Evolutionary conservation across 2,329 filamentous ascomycete genomes (phyloP).

Genomic region (Colletotrichum cuscutae): DNA sequence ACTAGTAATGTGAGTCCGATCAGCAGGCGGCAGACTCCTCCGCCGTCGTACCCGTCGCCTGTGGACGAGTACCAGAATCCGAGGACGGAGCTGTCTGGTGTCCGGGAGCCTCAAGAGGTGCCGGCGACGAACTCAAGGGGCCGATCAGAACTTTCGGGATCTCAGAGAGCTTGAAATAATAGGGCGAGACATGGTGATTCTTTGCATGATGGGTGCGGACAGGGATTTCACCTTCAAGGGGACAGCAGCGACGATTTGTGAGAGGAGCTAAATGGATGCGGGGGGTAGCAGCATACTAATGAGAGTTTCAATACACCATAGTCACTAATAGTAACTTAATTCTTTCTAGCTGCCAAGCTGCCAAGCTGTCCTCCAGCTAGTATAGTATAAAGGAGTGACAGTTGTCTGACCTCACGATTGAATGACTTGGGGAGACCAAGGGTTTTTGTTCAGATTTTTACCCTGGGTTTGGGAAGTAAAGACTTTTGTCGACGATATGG

Average conservation of each 20-base stretch:
- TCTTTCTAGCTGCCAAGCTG: not conserved
- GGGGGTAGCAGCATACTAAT: not conserved
- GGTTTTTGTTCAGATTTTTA: too few species aligned
- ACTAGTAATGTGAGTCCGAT: constrained; percentile 18
- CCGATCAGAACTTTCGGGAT: constrained; percentile 5
- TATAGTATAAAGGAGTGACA: too few species aligned
- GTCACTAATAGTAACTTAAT: not conserved
- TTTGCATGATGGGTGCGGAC: not conserved
- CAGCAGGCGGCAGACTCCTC: constrained; percentile 23
- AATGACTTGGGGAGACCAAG: too few species aligned
- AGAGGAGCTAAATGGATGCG: not conserved
- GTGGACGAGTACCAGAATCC: constrained; percentile 8
- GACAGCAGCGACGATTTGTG: not conserved
- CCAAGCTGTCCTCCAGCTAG: too few species aligned
- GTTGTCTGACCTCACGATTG: too few species aligned
- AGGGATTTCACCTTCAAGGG: not conserved
- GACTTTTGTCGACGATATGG: too few species aligned
- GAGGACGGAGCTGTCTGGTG: constrained; percentile 20
- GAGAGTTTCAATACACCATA: not conserved
- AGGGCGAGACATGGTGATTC: not conserved
- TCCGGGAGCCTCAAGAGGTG: constrained; percentile 20
- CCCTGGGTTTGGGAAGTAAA: too few species aligned
- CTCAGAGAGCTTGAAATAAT: not conserved
- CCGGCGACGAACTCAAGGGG: constrained; percentile 4
- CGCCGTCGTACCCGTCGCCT: constrained; percentile 24